A percentile compares a stretch with the other conserved stretches of the same genome.
phyloP scores from a whole-genome alignment of 2,329 filamentous ascomycete genomes.

The Cladosporium sp. region DNA sequence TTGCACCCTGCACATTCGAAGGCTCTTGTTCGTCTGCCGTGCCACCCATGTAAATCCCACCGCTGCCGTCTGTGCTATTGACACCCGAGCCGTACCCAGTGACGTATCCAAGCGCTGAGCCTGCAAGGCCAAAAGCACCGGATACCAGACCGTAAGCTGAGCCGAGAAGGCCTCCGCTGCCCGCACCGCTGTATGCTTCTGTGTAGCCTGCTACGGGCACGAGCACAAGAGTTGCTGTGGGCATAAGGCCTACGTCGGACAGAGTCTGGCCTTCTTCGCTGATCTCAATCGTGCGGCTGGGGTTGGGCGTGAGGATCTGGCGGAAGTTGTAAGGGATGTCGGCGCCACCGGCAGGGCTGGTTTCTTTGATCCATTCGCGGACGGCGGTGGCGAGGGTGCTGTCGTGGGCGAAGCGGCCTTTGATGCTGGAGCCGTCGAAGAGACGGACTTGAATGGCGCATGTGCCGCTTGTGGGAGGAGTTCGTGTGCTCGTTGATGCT shows the following conservation, averaged over 20 bases:
- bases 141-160: conserved; percentile 41
- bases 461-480: conserved; percentile 28
- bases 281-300: conserved; percentile 72
- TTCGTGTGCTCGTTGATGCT: not conserved
- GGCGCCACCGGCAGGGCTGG: conserved; percentile 46
- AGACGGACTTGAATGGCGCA: conserved; percentile 71
- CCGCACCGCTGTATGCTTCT: conserved; percentile 56
- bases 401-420: conserved; percentile 64
- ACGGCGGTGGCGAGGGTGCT: conserved; percentile 68
- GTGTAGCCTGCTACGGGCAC: conserved; percentile 67
- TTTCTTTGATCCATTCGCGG: conserved; percentile 72
- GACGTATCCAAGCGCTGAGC: conserved; percentile 36
- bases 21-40: conserved; percentile 29
- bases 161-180: conserved; percentile 36
- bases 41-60: conserved; percentile 32
- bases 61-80: conserved; percentile 1
- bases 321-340: conserved; percentile 75
- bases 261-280: conserved; percentile 73
- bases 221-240: conserved; percentile 80
- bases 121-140: conserved; percentile 39
- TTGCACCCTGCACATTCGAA: conserved; percentile 29
- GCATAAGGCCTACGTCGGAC: conserved; percentile 69
- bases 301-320: conserved; percentile 75
- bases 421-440: conserved; percentile 80
- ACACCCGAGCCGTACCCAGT: conserved; percentile 24